Evolutionary conservation across 768 basidiomycete genomes (phyloP).

Genomic region (Boletus subparvulus): DNA sequence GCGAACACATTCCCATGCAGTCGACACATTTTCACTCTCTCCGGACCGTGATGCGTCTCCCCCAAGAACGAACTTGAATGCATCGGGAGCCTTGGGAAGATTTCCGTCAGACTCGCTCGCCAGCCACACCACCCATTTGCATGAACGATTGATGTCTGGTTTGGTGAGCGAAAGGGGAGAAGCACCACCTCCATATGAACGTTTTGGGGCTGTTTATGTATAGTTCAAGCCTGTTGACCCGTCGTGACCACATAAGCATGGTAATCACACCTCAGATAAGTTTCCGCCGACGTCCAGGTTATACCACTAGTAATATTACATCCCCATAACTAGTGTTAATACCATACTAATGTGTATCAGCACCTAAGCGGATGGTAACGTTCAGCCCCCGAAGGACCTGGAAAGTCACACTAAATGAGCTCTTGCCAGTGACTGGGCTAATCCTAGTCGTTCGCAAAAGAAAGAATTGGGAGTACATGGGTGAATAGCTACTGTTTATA

Average conservation of each 20-base stretch:
- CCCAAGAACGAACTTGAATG: slow-evolving; percentile 32
- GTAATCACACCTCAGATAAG: not conserved
- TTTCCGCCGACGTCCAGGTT: no score
- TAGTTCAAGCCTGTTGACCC: not conserved
- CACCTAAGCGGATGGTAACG: no score
- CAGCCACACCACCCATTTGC: slow-evolving; percentile 52
- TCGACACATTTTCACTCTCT: not conserved
- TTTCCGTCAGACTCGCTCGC: slow-evolving; percentile 35
- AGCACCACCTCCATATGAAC: slow-evolving; percentile 58
- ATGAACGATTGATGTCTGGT: slow-evolving; percentile 80
- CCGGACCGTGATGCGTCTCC: slow-evolving; percentile 33
- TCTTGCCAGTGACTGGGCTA: no score
- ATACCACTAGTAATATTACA: no score
- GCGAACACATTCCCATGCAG: not conserved
- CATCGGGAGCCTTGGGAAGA: slow-evolving; percentile 16
- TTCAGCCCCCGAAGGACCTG: no score
- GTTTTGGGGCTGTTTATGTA: not conserved
- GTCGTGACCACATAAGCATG: not conserved
- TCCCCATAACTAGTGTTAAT: no score
- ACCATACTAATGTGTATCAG: no score
- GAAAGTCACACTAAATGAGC: no score
- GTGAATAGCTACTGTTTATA: no score
- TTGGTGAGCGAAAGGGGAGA: slow-evolving; percentile 82
- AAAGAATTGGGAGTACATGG: no score
- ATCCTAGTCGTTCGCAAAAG: no score